phyloP scores from a whole-genome alignment of 208 protist genomes.

The Leishmania braziliensis region DNA sequence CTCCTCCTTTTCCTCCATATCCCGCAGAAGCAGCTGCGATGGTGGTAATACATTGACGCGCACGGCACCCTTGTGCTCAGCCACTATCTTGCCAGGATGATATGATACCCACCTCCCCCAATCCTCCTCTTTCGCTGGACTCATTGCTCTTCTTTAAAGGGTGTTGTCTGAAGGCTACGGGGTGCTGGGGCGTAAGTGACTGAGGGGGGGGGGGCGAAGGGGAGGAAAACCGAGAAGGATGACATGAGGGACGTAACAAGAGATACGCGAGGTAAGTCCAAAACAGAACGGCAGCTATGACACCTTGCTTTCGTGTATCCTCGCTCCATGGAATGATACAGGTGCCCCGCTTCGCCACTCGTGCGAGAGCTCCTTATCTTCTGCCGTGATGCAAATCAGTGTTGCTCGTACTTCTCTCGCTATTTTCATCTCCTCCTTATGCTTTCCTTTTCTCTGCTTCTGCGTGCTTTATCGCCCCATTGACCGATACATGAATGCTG shows the following conservation, averaged over 20 bases:
- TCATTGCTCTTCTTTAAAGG: background rate
- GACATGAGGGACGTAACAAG: background rate
- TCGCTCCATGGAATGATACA: background rate
- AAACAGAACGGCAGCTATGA: background rate
- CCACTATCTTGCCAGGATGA: background rate
- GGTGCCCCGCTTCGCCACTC: background rate
- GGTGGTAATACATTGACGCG: background rate
- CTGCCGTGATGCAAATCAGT: background rate
- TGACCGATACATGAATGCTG: background rate
- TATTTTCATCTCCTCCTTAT: background rate
- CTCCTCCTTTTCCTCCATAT: background rate
- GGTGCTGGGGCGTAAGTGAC: background rate
- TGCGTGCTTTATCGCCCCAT: background rate
- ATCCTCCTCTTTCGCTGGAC: background rate
- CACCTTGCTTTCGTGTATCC: background rate
- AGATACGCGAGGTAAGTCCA: background rate
- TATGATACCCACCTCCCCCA: background rate
- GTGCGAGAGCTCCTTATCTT: background rate
- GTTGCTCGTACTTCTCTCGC: background rate
- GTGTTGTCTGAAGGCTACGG: background rate
- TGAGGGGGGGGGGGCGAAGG: background rate
- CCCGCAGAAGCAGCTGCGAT: background rate
- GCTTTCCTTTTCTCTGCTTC: background rate
- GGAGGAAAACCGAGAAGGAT: background rate
- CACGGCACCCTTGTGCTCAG: background rate